Conservation (phyloP, 2,329 filamentous ascomycete species). For the Exophiala mesophila region DNA sequence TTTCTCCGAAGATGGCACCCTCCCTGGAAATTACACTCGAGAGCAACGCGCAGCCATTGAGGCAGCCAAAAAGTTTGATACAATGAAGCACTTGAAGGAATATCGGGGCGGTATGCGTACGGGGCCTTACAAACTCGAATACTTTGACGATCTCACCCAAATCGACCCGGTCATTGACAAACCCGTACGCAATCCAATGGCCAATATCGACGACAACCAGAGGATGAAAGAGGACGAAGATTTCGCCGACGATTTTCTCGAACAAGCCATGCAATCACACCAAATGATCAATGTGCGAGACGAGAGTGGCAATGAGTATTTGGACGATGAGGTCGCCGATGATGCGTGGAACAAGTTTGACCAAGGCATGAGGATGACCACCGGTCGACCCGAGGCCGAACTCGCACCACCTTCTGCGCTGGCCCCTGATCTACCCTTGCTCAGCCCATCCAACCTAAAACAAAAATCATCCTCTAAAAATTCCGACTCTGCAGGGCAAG, state of each 20-base stretch:
- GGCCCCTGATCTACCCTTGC: constrained; percentile 49
- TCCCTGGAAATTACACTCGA: constrained; percentile 61
- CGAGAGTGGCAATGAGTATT: constrained; percentile 18
- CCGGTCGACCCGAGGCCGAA: constrained; percentile 47
- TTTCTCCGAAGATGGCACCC: constrained; percentile 8
- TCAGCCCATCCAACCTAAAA: constrained; percentile 33
- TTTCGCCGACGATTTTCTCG: constrained; percentile 54
- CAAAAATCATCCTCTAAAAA: constrained; percentile 25
- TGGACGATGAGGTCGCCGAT: neutral
- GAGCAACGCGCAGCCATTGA: constrained; percentile 77
- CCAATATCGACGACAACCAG: constrained; percentile 52
- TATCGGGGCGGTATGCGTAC: constrained; percentile 65
- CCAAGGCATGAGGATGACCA: constrained; percentile 44
- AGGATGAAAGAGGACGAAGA: constrained; percentile 60
- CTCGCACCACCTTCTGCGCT: constrained; percentile 46
- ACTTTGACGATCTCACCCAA: constrained; percentile 76
- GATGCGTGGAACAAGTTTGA: constrained; percentile 22
- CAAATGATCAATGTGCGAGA: constrained; percentile 39
- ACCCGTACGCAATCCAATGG: constrained; percentile 48
- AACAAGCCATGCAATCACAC: constrained; percentile 37
- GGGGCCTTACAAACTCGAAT: constrained; percentile 68
- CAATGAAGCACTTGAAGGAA: constrained; percentile 61
- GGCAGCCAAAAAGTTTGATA: constrained; percentile 75
- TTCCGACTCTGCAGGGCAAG: constrained; percentile 24
- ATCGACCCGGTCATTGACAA: constrained; percentile 75